Base-by-base conservation (phyloP, 768 basidiomycete species). In the Suillus weaverae region DNA sequence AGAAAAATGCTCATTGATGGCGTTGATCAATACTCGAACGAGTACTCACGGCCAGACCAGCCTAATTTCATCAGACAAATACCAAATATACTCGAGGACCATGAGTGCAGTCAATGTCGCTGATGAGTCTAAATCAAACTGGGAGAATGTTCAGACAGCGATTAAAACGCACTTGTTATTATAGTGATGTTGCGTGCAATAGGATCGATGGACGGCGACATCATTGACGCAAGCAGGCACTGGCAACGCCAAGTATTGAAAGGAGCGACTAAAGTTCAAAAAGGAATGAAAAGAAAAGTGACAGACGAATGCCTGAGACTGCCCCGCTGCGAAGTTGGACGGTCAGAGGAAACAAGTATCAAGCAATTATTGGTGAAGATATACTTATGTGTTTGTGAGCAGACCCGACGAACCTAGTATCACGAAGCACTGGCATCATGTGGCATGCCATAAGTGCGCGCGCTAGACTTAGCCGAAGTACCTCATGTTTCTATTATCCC, bases 11-110 rank as follows among this genome's bases (percentile, higher is more conserved):
- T 62, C 10, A 13, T 26, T 13, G 18, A n/a, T 20, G 1, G 20
- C 10, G 7, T 60, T 36, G 11, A 38, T 30, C 26, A 41, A 62
- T 30, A 14, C 7, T 11, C 8, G 1, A 26, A 6, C 14, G 30
- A n/a, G 2, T 6, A 65, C 73, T 69, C 39, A 74, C 71, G 71
- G 66, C 71, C 71, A 74, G 22, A 74, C 36, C 10, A 56, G 3
- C 39, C 61, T 67, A 18, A 43, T 9, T 53, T 74, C 73, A 8
- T 71, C 67, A 3, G 63, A 53, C 1, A 74, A 13, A 1, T 64
- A 53, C 41, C 55, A 69, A 0, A n/a, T 1, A 33, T 61, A 70
- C 14, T 74, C 73, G 2, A 44, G 10, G 30, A 69, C 11, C 73
- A 74, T 74, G 16, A 68, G 0, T 4, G 32, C 60, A 16, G 71